These are phyloP conservation scores for Russula foetens DNA, from an alignment of 768 basidiomycete species.

Conservation along the genomic window DNA sequence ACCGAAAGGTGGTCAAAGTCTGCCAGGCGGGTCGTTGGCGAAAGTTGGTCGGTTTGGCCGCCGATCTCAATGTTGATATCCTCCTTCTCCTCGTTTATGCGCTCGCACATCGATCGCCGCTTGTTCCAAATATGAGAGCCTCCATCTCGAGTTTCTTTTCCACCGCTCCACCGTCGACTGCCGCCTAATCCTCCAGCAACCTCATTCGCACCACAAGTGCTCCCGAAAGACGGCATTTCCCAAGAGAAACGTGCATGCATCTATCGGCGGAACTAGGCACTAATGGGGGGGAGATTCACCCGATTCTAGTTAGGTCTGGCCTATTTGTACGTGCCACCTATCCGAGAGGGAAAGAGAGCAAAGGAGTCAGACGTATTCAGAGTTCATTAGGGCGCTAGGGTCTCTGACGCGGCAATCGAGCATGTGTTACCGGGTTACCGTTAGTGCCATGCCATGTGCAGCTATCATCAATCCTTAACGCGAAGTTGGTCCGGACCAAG, in stretches of 20 bases:
- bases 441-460: neutral
- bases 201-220: neutral
- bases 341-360: neutral
- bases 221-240: neutral
- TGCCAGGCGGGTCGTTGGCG: conserved; percentile 1
- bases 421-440: conserved; percentile 4
- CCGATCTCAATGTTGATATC: conserved; percentile 6
- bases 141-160: neutral
- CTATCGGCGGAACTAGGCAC: neutral
- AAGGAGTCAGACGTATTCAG: neutral
- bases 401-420: conserved; percentile 1
- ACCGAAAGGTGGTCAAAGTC: conserved; percentile 9
- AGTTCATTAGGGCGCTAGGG: neutral
- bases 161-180: conserved; percentile 3
- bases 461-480: neutral
- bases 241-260: conserved; percentile 15
- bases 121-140: conserved; percentile 11
- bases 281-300: neutral
- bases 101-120: conserved; percentile 17
- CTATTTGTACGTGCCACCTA: conserved; percentile 6
- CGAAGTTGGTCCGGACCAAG: conserved; percentile 2
- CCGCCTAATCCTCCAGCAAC: neutral
- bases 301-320: neutral
- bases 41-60: neutral
- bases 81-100: conserved; percentile 17